Evolutionary conservation across 306 rosid genomes (phyloP).

Genomic region (Quercus alba): DNA sequence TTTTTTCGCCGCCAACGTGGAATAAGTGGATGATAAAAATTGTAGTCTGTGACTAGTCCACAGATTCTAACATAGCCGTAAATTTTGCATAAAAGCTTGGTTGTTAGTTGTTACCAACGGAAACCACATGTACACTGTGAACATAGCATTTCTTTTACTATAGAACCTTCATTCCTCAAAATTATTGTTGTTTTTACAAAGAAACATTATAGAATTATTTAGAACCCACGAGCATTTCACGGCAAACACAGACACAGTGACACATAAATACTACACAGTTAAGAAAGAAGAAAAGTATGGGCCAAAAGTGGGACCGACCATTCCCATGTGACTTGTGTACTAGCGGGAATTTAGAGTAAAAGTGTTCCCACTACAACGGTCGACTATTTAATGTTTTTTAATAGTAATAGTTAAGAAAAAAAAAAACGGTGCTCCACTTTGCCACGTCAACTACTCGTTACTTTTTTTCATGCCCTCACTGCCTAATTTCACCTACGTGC

Average conservation of each 20-base stretch:
- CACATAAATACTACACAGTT: not conserved
- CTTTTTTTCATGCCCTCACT: not conserved
- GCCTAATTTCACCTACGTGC: not conserved
- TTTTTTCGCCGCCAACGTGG: not conserved
- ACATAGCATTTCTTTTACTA: not conserved
- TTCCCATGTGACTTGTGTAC: constrained; percentile 4
- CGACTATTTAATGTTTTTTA: not conserved
- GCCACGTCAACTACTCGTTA: constrained; percentile 34
- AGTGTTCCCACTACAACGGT: constrained; percentile 38
- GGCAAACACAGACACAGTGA: not conserved
- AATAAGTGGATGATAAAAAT: not conserved
- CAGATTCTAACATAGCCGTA: not conserved
- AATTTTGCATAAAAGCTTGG: not conserved
- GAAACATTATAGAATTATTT: no score
- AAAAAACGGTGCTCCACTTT: not conserved
- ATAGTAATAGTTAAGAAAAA: not conserved
- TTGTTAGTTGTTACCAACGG: not conserved
- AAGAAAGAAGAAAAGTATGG: not conserved
- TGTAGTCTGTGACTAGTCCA: no score
- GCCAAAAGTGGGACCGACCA: constrained; percentile 3
- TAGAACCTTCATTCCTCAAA: not conserved
- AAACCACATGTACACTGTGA: not conserved
- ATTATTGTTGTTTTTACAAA: not conserved
- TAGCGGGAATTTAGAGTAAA: constrained; percentile 6
- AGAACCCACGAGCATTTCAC: no score